These are phyloP conservation scores for Cutaneotrichosporon cyanovorans DNA, from an alignment of 1,284 basidiomycete genomes.

Conservation along the genomic window DNA sequence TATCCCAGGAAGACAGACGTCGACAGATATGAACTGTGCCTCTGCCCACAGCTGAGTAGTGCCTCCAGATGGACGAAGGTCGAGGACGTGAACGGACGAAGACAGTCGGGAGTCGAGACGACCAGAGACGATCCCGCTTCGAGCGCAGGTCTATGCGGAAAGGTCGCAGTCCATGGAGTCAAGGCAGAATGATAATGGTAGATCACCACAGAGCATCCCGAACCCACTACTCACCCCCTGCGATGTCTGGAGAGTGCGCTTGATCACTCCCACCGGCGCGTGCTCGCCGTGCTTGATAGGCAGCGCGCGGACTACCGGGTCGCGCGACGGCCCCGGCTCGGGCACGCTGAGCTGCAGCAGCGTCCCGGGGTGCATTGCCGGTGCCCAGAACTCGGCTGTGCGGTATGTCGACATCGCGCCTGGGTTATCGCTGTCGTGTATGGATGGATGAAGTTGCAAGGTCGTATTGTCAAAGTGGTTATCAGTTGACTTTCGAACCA, in stretches of 20 bases:
- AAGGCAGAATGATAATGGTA: background rate
- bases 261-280: conserved; percentile 29
- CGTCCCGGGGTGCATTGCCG: conserved; percentile 40
- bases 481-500: background rate
- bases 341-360: conserved; percentile 40
- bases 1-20: too few species aligned
- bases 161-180: too few species aligned
- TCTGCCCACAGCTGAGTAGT: too few species aligned
- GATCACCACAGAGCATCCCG: too few species aligned
- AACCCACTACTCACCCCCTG: conserved; percentile 15
- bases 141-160: too few species aligned
- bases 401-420: conserved; percentile 14
- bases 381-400: conserved; percentile 38
- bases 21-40: too few species aligned
- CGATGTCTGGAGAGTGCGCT: conserved; percentile 22
- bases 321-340: conserved; percentile 18
- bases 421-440: background rate
- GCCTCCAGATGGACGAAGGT: too few species aligned
- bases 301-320: conserved; percentile 38
- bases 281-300: conserved; percentile 35
- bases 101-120: too few species aligned
- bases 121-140: too few species aligned
- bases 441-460: background rate
- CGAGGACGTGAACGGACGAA: too few species aligned
- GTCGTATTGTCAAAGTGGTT: background rate